phyloP scores from a whole-genome alignment of 2,329 filamentous ascomycete species.

The Daldinia sp. region DNA sequence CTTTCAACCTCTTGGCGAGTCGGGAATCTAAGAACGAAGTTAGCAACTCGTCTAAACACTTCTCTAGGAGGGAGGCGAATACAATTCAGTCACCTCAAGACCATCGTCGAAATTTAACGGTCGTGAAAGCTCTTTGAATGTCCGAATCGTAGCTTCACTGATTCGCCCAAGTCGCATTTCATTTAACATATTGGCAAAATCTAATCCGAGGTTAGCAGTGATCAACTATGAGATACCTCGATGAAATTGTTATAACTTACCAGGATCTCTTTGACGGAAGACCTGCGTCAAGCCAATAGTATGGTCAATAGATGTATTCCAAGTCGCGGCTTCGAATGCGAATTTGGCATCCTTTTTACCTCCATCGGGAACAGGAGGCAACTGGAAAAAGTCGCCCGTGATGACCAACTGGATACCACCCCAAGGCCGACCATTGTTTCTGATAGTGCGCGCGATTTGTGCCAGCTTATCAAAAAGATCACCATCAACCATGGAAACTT shows the following conservation, averaged over 20 bases:
- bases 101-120: slow-evolving; percentile 79
- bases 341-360: slow-evolving; percentile 80
- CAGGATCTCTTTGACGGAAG: slow-evolving; percentile 91
- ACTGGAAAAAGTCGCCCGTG: slow-evolving; percentile 97
- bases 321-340: slow-evolving; percentile 91
- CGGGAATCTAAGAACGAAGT: slow-evolving; percentile 72
- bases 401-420: slow-evolving; percentile 96
- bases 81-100: slow-evolving; percentile 86
- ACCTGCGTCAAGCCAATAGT: slow-evolving; percentile 96
- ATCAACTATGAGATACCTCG: not conserved
- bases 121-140: slow-evolving; percentile 80
- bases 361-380: slow-evolving; percentile 90
- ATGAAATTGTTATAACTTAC: slow-evolving; percentile 55
- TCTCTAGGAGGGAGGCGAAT: slow-evolving; percentile 48
- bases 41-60: slow-evolving; percentile 43
- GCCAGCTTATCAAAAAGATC: slow-evolving; percentile 97
- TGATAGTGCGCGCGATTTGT: slow-evolving; percentile 83
- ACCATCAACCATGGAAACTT: slow-evolving; percentile 98
- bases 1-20: slow-evolving; percentile 89
- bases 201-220: slow-evolving; percentile 54
- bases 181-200: slow-evolving; percentile 95
- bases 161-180: slow-evolving; percentile 94
- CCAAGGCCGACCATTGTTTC: slow-evolving; percentile 92
- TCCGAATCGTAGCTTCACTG: slow-evolving; percentile 77
- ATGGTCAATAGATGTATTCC: slow-evolving; percentile 92